Conservation (phyloP, 495 filamentous ascomycete genomes). For the Aeminium ludgeri region DNA sequence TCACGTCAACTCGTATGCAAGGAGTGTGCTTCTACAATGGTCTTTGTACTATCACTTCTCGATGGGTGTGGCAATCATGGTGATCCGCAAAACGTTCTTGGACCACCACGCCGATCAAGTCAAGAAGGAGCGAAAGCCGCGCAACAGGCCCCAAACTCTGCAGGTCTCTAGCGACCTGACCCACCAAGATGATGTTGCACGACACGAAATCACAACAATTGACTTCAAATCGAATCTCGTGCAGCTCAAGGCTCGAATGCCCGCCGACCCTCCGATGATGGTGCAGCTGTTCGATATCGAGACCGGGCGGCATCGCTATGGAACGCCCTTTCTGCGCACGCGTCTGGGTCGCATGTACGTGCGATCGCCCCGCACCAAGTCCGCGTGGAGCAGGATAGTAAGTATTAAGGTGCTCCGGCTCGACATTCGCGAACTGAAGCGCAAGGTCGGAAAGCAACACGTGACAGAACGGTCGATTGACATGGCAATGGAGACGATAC, state of each 20-base stretch:
- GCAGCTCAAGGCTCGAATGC: constrained; percentile 77
- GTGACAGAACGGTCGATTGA: constrained; percentile 73
- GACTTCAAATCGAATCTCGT: constrained; percentile 65
- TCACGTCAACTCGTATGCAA: constrained; percentile 66
- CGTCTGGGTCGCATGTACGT: constrained; percentile 69
- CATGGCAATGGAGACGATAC: constrained; percentile 66
- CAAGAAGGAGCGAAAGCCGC: not conserved
- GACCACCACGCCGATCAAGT: constrained; percentile 8
- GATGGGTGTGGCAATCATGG: constrained; percentile 61
- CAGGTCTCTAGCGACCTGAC: not conserved
- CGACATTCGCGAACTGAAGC: constrained; percentile 59
- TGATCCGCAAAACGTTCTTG: constrained; percentile 57
- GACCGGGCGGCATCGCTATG: constrained; percentile 69
- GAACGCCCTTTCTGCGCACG: constrained; percentile 56
- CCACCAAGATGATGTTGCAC: constrained; percentile 12
- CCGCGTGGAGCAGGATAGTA: constrained; percentile 68
- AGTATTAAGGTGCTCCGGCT: constrained; percentile 65
- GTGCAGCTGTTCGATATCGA: constrained; percentile 68
- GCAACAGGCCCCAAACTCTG: not conserved
- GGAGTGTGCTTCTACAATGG: constrained; percentile 66
- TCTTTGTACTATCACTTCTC: constrained; percentile 90
- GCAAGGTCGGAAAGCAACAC: constrained; percentile 43
- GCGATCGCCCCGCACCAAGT: constrained; percentile 61
- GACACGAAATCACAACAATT: constrained; percentile 52
- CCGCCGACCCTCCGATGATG: constrained; percentile 77